phyloP scores from a whole-genome alignment of 2,329 filamentous ascomycete species.

The Graphium sp. region DNA sequence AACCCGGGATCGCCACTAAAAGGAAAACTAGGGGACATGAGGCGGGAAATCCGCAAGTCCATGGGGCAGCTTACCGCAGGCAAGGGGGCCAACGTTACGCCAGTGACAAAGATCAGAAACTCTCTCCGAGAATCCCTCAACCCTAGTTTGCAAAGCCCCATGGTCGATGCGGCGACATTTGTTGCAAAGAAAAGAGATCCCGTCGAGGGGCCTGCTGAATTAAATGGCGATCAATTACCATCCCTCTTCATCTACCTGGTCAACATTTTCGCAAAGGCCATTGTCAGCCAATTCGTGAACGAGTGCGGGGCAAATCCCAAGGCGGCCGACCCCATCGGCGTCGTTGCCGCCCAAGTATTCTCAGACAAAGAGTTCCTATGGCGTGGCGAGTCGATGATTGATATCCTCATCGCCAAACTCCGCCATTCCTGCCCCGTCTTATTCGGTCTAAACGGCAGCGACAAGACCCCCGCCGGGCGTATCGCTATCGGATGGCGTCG shows the following conservation, averaged over 20 bases:
- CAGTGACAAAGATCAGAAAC: constrained; percentile 18
- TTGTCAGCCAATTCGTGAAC: constrained; percentile 52
- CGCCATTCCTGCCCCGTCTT: constrained; percentile 67
- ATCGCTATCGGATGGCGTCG: constrained; percentile 58
- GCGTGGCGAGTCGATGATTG: constrained; percentile 52
- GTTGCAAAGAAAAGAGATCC: constrained; percentile 27
- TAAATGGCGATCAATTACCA: constrained; percentile 37
- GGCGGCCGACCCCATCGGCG: constrained; percentile 63
- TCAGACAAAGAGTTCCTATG: constrained; percentile 50
- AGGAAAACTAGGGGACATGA: constrained; percentile 51
- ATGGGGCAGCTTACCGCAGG: constrained; percentile 58
- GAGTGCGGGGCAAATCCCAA: constrained; percentile 48
- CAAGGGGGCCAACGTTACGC: constrained; percentile 36
- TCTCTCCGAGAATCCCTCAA: constrained; percentile 34
- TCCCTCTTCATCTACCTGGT: constrained; percentile 57
- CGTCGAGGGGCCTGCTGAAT: constrained; percentile 23
- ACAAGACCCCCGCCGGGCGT: constrained; percentile 54
- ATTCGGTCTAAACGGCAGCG: constrained; percentile 65
- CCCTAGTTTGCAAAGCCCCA: constrained; percentile 30
- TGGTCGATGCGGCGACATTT: constrained; percentile 37
- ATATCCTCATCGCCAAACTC: constrained; percentile 77
- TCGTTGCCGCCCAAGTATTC: constrained; percentile 60
- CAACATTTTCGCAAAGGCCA: constrained; percentile 57
- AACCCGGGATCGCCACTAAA: constrained; percentile 32
- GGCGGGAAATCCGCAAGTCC: constrained; percentile 52